A percentile compares a stretch with the other conserved stretches of the same genome.
phyloP scores from a whole-genome alignment of 305 asterid species.

The Solanum chacoense region DNA sequence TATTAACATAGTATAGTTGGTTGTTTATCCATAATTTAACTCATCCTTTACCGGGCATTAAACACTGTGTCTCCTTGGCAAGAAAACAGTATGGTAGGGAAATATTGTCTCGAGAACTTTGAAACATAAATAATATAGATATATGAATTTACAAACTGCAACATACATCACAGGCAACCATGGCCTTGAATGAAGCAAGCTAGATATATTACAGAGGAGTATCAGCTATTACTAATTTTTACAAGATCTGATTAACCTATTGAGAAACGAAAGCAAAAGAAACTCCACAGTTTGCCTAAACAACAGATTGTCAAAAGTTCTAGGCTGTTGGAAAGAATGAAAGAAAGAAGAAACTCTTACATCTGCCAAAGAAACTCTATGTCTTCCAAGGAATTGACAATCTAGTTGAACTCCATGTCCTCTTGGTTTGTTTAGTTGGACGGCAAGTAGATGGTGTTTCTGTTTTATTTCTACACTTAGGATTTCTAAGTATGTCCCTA shows the following conservation, averaged over 20 bases:
- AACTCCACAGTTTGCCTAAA: not conserved
- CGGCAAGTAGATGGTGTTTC: not conserved
- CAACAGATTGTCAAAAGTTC: not conserved
- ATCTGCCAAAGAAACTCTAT: not conserved
- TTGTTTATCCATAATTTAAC: not conserved
- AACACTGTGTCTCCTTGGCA: not conserved
- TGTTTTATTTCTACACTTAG: not conserved
- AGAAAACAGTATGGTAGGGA: not conserved
- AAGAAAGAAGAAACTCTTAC: not conserved
- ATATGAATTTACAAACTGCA: not conserved
- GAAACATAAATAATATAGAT: not conserved
- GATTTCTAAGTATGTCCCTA: not conserved
- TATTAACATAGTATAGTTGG: not conserved
- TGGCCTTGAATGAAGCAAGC: not conserved
- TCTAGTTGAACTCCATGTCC: not conserved
- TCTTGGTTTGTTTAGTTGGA: not conserved
- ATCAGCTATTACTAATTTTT: not conserved
- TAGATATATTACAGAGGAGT: not conserved
- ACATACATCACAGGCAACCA: not conserved
- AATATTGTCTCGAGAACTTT: not conserved
- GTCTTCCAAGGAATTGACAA: not conserved
- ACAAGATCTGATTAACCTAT: not conserved
- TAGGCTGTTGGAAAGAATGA: not conserved
- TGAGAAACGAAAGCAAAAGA: not conserved
- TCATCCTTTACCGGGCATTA: not conserved